Conservation (phyloP, 768 basidiomycete genomes). For the Tylopilus cervinicoccineus region DNA sequence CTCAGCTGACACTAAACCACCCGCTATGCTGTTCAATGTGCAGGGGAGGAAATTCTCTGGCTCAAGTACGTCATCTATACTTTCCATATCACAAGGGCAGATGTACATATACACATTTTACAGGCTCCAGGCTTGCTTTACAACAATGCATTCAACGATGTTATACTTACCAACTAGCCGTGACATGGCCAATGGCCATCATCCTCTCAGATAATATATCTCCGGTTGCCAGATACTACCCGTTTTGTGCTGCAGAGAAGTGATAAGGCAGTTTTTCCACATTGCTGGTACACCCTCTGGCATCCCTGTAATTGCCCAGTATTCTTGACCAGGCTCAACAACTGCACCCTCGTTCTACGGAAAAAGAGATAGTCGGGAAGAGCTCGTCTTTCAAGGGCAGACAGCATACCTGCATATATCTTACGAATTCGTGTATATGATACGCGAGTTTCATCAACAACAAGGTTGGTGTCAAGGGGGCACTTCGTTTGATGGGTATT, state of each 20-base stretch:
- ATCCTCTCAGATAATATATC: slow-evolving; percentile 30
- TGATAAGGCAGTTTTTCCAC: slow-evolving; percentile 36
- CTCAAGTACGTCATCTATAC: slow-evolving; percentile 2
- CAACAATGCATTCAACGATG: slow-evolving; percentile 6
- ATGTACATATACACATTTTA: slow-evolving; percentile 4
- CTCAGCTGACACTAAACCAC: background rate
- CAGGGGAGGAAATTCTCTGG: background rate
- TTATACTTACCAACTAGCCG: slow-evolving; percentile 1
- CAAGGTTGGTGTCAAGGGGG: slow-evolving; percentile 26
- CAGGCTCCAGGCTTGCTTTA: slow-evolving; percentile 15
- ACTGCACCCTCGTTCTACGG: slow-evolving; percentile 24
- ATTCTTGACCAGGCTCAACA: slow-evolving; percentile 36
- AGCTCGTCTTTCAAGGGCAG: background rate
- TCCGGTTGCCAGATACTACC: slow-evolving; percentile 44
- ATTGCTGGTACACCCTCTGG: slow-evolving; percentile 16
- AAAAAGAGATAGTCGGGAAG: background rate
- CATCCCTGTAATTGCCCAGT: slow-evolving; percentile 32
- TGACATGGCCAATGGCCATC: background rate
- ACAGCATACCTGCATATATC: slow-evolving; percentile 29
- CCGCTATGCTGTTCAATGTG: background rate
- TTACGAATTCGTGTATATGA: slow-evolving; percentile 30
- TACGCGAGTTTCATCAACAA: slow-evolving; percentile 31
- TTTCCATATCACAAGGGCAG: background rate
- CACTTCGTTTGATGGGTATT: slow-evolving; percentile 31
- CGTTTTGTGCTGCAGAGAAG: slow-evolving; percentile 35